Evolutionary conservation across 164 flowering plant genomes (phyloP), one percentile per base, ranked within the genome.

Genomic region (Kingdonia uniflora): DNA sequence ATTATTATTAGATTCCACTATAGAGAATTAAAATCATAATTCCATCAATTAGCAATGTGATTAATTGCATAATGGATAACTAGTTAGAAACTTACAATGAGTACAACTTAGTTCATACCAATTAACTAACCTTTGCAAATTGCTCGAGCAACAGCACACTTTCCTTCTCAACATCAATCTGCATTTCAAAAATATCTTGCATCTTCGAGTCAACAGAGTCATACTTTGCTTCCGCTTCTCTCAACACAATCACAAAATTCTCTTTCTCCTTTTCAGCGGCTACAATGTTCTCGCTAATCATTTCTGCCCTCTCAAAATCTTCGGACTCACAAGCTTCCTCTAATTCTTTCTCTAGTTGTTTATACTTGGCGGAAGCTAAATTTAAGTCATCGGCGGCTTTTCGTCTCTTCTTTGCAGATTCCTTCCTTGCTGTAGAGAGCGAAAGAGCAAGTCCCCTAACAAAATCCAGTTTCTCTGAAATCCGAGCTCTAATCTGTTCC

Each of bases 281-380:
- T 4, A 80, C 75, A 44, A 81, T 74, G 47, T 69, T 68, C 62
- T 86, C 82, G 41, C 90, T 81, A 8, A 86, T 68, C 52, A 71
- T 68, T n/a, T 86, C 84, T 2, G 95, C 95, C 50, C 57, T 73
- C 68, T 86, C 88, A 47, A 86, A 86, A 61, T 86, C 91, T 55
- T 86, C 95, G 1, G 78, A 72, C 59, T 86, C 95, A 47, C 87
- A 79, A 5, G 88, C 90, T 45, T 75, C 84, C 51, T 83, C 84
- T 50, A 86, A 70, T 56, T 76, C 65, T 72, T 53, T 72, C 65
- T 86, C 95, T 56, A 86, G 65, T 19, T 76, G 72, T 51, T 40
- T 59, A 60, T 65, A 63, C 65, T 59, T 70, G 2, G 45, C 14
- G 14, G 88, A 68, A 11, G 81, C 76, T 16, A 57, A 60, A 55